Evolutionary conservation across 768 basidiomycete genomes (phyloP), one percentile per base, ranked within the genome.

Genomic region (Lepiota venenata): DNA sequence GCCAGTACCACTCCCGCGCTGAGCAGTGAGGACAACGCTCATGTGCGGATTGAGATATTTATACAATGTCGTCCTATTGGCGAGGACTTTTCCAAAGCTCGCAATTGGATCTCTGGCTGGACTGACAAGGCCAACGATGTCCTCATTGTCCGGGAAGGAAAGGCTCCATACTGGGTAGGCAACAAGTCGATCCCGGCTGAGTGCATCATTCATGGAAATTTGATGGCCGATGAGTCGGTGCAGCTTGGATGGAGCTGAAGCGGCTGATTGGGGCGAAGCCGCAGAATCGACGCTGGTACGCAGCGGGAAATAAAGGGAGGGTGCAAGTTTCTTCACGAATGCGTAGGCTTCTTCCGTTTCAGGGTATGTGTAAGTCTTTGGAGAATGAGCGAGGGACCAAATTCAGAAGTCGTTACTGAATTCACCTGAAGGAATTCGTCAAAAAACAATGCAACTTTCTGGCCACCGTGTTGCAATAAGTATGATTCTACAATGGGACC

Each of bases 31-130:
- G 36, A 92, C 73, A 7, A 82, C 80, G 46, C 87, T 75, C 32
- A 94, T 61, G 60, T 91, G 84, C 7, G 87, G 88, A 65, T 96
- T 96, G 56, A 98, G 78, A 64, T 97, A 96, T 71, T 98, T 98
- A 77, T 97, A 96, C 55, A 98, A 67, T 29, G 93, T 94, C 36
- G 83, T 85, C 50, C 93, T 83, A 67, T 95, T 88, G 2, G 91
- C 94, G 3, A 92, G 74, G 3, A 96, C 93, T 61, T 85, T 85
- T 3, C 95, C 96, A 27, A 87, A 69, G 1, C 85, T 88, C 0
- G 94, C 93, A 32, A 92, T 72, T 0, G 83, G 80, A 52, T 76
- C 77, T 56, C 73, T 61, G 9, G 73, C 62, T 25, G 78, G 77
- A 38, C 74, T 71, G 20, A 85, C 66, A 54, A 87, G 67, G 0